Evolutionary conservation across 2,329 filamentous ascomycete species (phyloP).

Genomic region (Penicillium italicum): DNA sequence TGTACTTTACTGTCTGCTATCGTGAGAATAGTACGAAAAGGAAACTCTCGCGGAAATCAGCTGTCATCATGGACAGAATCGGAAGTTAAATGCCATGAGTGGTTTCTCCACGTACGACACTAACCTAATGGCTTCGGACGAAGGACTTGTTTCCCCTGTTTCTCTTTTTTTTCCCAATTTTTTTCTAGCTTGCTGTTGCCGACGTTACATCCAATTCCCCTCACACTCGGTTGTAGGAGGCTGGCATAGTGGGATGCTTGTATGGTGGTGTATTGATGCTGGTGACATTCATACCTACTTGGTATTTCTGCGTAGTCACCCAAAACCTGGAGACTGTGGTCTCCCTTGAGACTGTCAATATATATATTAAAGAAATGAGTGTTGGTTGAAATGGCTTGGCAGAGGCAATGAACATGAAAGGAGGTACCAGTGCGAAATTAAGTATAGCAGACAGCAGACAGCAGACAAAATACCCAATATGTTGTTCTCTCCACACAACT

Average conservation of each 20-base stretch:
- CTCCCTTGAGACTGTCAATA: background rate
- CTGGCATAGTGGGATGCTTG: background rate
- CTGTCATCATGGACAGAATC: background rate
- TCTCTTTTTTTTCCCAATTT: background rate
- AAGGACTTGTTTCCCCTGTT: background rate
- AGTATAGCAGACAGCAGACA: background rate
- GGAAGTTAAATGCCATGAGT: background rate
- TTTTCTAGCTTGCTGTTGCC: background rate
- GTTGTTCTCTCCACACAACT: background rate
- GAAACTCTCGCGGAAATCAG: background rate
- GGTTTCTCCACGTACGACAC: background rate
- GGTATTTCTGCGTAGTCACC: background rate
- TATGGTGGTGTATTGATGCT: background rate
- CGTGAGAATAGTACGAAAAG: no score
- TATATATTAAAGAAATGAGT: background rate
- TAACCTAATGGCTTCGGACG: background rate
- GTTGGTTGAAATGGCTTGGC: background rate
- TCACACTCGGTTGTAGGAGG: background rate
- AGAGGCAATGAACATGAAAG: background rate
- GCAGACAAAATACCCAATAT: background rate
- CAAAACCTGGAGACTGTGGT: background rate
- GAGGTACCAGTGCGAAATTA: background rate
- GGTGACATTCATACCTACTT: background rate
- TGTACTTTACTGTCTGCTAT: no score
- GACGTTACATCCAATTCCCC: background rate